Conservation (phyloP, 2,329 filamentous ascomycete species). For the Parascedosporium putredinis region DNA sequence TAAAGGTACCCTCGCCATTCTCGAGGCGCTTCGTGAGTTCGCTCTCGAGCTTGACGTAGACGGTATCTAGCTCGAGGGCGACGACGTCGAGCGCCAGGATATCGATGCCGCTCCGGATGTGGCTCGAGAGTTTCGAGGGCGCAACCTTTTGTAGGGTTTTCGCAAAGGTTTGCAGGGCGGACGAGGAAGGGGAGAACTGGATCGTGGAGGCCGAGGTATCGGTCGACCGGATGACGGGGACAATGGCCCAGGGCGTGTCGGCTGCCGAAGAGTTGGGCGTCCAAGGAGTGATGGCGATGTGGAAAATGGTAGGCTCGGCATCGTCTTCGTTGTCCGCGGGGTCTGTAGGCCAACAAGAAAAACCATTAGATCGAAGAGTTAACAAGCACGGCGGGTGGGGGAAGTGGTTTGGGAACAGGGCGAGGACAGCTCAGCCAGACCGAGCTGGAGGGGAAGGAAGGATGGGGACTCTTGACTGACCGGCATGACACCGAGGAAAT, state of each 20-base stretch:
- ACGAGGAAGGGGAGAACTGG: constrained; percentile 63
- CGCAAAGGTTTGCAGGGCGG: constrained; percentile 69
- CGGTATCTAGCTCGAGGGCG: constrained; percentile 68
- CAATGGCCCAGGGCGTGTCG: constrained; percentile 70
- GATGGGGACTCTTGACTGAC: constrained; percentile 28
- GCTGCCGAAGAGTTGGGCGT: constrained; percentile 46
- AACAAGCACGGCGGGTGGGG: too few relatives aligned
- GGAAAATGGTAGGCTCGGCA: constrained; percentile 32
- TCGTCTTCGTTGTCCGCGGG: constrained; percentile 24
- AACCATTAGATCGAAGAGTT: background rate
- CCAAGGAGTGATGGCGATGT: constrained; percentile 69
- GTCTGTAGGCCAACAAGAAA: background rate
- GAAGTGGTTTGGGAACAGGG: too few relatives aligned
- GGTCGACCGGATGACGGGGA: constrained; percentile 59
- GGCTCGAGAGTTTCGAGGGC: constrained; percentile 62
- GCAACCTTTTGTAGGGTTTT: constrained; percentile 61
- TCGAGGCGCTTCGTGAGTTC: constrained; percentile 71
- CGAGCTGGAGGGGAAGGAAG: background rate
- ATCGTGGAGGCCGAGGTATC: constrained; percentile 66
- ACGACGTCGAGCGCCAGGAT: constrained; percentile 73
- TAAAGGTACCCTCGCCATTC: constrained; percentile 77
- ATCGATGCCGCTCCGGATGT: constrained; percentile 69
- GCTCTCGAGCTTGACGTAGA: constrained; percentile 79
- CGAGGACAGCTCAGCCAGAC: background rate
- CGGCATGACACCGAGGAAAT: constrained; percentile 50